phyloP scores from a whole-genome alignment of 2,329 filamentous ascomycete genomes.

The Cryphonectria japonica region DNA sequence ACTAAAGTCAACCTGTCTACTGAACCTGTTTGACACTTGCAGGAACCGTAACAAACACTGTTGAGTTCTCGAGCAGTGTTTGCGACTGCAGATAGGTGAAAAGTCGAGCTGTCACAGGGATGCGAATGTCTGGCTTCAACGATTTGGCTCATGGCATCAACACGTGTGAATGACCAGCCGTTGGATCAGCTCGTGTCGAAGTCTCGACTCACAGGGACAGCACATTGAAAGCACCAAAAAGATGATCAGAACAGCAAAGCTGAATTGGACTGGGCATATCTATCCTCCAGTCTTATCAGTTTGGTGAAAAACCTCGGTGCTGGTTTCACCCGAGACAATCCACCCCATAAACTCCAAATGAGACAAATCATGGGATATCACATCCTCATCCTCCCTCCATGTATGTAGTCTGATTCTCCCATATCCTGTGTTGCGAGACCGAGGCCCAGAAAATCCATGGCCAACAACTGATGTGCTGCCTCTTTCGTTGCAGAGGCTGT shows the following conservation, averaged over 20 bases:
- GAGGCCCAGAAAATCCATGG: neutral
- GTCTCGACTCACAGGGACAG: neutral
- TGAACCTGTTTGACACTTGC: neutral
- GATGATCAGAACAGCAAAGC: neutral
- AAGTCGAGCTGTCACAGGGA: too few species aligned
- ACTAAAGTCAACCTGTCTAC: neutral
- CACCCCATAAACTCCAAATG: neutral
- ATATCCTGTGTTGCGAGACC: neutral
- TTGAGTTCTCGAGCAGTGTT: neutral
- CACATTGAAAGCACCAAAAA: neutral
- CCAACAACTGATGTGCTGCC: neutral
- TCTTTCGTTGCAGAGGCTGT: neutral
- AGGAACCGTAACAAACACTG: neutral
- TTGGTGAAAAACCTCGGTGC: neutral
- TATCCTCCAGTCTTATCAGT: neutral
- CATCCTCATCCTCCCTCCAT: neutral
- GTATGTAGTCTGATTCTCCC: neutral
- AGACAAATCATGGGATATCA: neutral
- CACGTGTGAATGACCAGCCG: too few species aligned
- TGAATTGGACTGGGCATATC: constrained; percentile 2
- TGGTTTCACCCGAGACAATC: neutral
- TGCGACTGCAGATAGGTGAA: neutral
- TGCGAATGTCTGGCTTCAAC: too few species aligned
- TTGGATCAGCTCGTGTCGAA: neutral
- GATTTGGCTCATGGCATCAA: too few species aligned